A percentile compares a stretch with the other conserved stretches of the same genome.
These are phyloP conservation scores for Boletus rufocinnamomeus DNA, from an alignment of 768 basidiomycete genomes.

Conservation along the genomic window DNA sequence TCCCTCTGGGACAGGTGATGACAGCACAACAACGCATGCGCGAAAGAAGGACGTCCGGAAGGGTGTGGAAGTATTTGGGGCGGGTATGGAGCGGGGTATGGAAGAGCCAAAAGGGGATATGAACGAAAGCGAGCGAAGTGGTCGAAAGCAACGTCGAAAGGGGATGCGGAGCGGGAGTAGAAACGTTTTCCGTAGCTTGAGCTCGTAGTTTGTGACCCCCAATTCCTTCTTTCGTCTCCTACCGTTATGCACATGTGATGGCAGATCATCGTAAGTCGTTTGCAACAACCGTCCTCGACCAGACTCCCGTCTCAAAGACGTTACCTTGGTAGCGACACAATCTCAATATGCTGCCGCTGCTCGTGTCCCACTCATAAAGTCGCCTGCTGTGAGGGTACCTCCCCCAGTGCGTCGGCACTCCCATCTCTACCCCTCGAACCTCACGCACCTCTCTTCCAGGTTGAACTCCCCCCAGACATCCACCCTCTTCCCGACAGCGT, in stretches of 20 bases:
- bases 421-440: background rate
- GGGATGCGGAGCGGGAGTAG: conserved; percentile 88
- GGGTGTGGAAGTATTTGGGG: conserved; percentile 80
- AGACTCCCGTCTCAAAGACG: conserved; percentile 1
- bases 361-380: conserved; percentile 85
- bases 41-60: conserved; percentile 45
- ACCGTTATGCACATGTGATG: conserved; percentile 7
- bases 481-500: conserved; percentile 93
- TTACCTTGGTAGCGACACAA: conserved; percentile 26
- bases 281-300: background rate
- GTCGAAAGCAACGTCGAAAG: conserved; percentile 77
- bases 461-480: conserved; percentile 86
- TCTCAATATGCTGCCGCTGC: conserved; percentile 80
- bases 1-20: conserved; percentile 45
- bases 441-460: conserved; percentile 45
- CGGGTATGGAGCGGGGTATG: conserved; percentile 84
- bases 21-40: conserved; percentile 17
- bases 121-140: conserved; percentile 68
- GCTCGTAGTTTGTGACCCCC: conserved; percentile 15
- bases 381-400: conserved; percentile 87
- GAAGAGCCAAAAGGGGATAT: conserved; percentile 48
- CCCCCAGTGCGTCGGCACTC: conserved; percentile 55
- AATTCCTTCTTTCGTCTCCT: background rate
- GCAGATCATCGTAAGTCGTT: conserved; percentile 25
- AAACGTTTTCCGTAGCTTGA: conserved; percentile 63